phyloP scores from a whole-genome alignment of 495 filamentous ascomycete species.

The Daldinia bambusicola region DNA sequence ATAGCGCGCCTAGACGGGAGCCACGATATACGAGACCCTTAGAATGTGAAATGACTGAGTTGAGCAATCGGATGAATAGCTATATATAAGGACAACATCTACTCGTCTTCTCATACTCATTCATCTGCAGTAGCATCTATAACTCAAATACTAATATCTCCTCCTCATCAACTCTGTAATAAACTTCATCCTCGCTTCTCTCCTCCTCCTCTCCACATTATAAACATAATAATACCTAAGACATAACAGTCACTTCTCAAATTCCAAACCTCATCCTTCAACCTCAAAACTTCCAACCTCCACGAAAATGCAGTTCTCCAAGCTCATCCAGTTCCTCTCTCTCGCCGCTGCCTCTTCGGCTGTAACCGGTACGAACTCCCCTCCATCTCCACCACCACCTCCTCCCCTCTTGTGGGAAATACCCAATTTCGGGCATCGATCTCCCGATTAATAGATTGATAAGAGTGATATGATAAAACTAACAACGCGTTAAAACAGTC shows the following conservation, averaged over 20 bases:
- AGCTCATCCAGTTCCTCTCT: conserved; percentile 44
- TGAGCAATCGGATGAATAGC: conserved; percentile 21
- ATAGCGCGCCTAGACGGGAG: background rate
- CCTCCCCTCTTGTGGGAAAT: background rate
- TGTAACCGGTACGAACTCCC: conserved; percentile 7
- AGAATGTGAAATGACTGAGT: background rate
- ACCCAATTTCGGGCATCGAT: background rate
- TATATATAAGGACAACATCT: conserved; percentile 35
- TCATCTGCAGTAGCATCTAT: conserved; percentile 23
- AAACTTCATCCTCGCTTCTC: conserved; percentile 19
- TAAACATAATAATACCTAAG: background rate
- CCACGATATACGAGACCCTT: conserved; percentile 9
- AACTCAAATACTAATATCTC: conserved; percentile 23
- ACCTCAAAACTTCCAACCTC: background rate
- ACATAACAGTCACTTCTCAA: background rate
- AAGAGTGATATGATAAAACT: conserved; percentile 23
- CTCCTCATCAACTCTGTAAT: conserved; percentile 13
- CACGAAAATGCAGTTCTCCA: conserved; percentile 64
- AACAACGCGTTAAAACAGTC: conserved; percentile 47
- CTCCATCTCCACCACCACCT: no score
- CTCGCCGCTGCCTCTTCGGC: conserved; percentile 40
- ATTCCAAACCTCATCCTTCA: conserved; percentile 11
- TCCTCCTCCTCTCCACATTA: conserved; percentile 8
- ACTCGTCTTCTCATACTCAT: conserved; percentile 20
- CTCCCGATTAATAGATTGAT: background rate